phyloP scores from a whole-genome alignment of 2,329 filamentous ascomycete genomes.

The Pseudonectria buxi region DNA sequence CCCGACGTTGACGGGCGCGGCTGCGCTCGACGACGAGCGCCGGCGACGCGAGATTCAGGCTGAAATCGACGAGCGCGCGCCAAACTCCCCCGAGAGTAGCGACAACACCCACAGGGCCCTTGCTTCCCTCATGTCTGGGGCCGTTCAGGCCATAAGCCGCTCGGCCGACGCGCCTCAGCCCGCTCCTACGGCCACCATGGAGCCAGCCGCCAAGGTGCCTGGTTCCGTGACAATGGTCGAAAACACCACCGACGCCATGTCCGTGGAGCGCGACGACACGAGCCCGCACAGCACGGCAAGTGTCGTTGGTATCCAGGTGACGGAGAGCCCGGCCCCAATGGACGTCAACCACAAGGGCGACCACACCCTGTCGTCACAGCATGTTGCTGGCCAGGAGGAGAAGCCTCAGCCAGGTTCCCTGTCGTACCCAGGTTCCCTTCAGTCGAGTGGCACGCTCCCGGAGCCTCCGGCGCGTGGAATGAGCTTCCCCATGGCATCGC shows the following conservation, averaged over 20 bases:
- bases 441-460: constrained; percentile 34
- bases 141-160: constrained; percentile 47
- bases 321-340: constrained; percentile 47
- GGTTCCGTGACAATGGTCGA: constrained; percentile 28
- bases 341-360: constrained; percentile 42
- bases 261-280: constrained; percentile 33
- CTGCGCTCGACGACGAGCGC: constrained; percentile 48
- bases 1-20: constrained; percentile 45
- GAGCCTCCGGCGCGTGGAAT: constrained; percentile 44
- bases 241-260: constrained; percentile 25
- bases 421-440: constrained; percentile 48
- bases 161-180: constrained; percentile 45
- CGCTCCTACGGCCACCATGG: constrained; percentile 38
- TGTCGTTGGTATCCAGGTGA: constrained; percentile 37
- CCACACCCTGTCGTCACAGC: constrained; percentile 28
- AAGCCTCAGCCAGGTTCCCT: constrained; percentile 43
- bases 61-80: constrained; percentile 30
- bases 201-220: constrained; percentile 32
- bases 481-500: constrained; percentile 49
- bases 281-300: constrained; percentile 39
- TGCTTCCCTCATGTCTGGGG: constrained; percentile 47
- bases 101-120: constrained; percentile 51
- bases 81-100: constrained; percentile 38
- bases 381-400: constrained; percentile 44
- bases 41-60: constrained; percentile 36